Conservation (phyloP, 2,329 filamentous ascomycete species). For the Trichoderma atrobrunneum region DNA sequence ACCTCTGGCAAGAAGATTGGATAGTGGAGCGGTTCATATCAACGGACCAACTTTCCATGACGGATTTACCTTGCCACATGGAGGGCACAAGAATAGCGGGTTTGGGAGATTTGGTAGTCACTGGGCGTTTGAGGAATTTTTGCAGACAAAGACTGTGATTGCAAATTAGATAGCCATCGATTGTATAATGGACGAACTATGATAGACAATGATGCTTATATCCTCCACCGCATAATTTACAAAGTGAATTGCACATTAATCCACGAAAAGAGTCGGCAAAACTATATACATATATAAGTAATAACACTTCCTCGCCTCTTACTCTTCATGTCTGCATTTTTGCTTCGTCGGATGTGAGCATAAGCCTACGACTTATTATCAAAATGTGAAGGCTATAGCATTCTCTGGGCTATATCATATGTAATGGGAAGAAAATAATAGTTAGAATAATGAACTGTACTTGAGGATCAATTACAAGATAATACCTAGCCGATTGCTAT, state of each 20-base stretch:
- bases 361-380: background rate
- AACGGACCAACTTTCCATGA: slow-evolving; percentile 26
- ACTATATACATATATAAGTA: too few species aligned
- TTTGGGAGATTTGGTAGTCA: slow-evolving; percentile 25
- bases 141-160: slow-evolving; percentile 19
- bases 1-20: slow-evolving; percentile 13
- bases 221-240: background rate
- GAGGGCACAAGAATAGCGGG: slow-evolving; percentile 26
- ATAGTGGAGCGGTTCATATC: slow-evolving; percentile 25
- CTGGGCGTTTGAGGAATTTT: slow-evolving; percentile 18
- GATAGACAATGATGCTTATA: background rate
- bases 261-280: background rate
- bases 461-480: background rate
- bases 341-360: background rate
- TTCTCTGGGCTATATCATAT: background rate
- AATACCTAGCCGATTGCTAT: background rate
- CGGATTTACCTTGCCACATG: slow-evolving; percentile 25
- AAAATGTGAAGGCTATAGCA: background rate
- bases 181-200: background rate
- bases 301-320: background rate
- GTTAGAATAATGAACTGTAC: background rate
- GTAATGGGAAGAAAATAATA: background rate
- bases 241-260: background rate
- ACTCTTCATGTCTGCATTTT: background rate
- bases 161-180: background rate